Evolutionary conservation across 2,329 filamentous ascomycete genomes (phyloP), one percentile per base, ranked within the genome.

Genomic region (Trichoderma koningiopsis): DNA sequence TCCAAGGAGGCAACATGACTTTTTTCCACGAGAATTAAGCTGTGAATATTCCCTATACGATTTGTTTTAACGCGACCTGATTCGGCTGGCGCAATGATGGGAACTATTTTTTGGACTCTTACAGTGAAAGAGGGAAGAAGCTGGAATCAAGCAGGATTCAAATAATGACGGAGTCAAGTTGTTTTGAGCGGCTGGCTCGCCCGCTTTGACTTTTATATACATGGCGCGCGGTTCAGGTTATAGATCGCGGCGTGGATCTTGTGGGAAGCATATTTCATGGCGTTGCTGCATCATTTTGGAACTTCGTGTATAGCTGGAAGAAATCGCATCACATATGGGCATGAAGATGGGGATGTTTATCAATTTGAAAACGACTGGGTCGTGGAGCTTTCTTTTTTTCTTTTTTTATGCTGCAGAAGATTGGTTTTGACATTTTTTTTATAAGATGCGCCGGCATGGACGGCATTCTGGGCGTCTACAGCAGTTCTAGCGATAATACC

Each of bases 11-110:
- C 56, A 83, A 81, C 73, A 79, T 81, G 37, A 83, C 82, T 0
- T 87, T 87, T 73, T 87, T 87, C 75, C 82, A 83, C 68, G 84
- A 86, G 70, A 80, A 85, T 66, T 82, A 74, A 76, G 55, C 31
- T 14, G 22, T 24, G 37, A 24, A 22, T 35, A 37, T 37, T 58
- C 13, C 29, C 11, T 33, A 33, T 29, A 31, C 5, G 33, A 27
- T 61, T 52, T 52, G 11, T 40, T 65, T 64, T 62, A 43, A 47
- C 53, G 22, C 35, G 27, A 35, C 49, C 60, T 65, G n/a, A 69
- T 65, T 64, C 47, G 19, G 40, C 33, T 29, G 68, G 63, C 68
- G 58, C 49, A 59, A 63, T 62, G 35, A 67, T 58, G 58, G 63
- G 63, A 68, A 59, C 35, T 31, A 35, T 14, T 40, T 29, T 43